Base-by-base conservation (phyloP, 495 filamentous ascomycete genomes). In the Pseudomonodictys pantanalensis region DNA sequence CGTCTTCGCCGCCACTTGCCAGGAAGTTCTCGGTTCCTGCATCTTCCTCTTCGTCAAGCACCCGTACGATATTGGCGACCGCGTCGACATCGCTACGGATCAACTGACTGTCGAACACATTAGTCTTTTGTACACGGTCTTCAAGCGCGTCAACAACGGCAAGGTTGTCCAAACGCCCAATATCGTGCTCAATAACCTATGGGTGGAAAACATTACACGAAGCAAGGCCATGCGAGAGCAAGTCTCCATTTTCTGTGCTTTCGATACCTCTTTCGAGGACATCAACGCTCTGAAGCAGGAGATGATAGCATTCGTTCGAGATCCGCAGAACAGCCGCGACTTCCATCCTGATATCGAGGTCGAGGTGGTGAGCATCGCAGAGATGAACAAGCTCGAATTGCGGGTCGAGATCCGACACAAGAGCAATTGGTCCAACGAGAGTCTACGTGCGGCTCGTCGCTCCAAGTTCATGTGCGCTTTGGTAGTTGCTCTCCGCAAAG, bases 1-100 rank as follows among this genome's bases (percentile, higher is more conserved):
- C 75, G 86, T 97, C 56, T 97, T 98, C 70, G 83, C 91, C 17
- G 84, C 84, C 59, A 97, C 91, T 3, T 85, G 87, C 0, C 92
- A 97, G 73, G 93, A 98, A 73, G 85, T 98, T 51, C 80, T 97
- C 11, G 92, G 91, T 44, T 95, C 90, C 17, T 97, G 92, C 76
- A 95, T 98, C 71, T 98, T 98, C 77, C 78, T 98, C 5, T 97
- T 98, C 69, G 89, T 97, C 79, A 98, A 98, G 75, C 93, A 96
- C 66, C 91, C 86, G 0, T 90, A 81, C 71, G 93, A 98, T 70
- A 90, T 97, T 23, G 90, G 93, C 38, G 93, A 98, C 69, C 89
- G 93, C 20, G 87, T 97, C 30, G 91, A 97, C 66, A 86, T 98
- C 63, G 76, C 76, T 18, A 78, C 80, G 53, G 81, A 89, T 65